Evolutionary conservation across 345 rosid genomes (phyloP).

Genomic region (Salix caprea): DNA sequence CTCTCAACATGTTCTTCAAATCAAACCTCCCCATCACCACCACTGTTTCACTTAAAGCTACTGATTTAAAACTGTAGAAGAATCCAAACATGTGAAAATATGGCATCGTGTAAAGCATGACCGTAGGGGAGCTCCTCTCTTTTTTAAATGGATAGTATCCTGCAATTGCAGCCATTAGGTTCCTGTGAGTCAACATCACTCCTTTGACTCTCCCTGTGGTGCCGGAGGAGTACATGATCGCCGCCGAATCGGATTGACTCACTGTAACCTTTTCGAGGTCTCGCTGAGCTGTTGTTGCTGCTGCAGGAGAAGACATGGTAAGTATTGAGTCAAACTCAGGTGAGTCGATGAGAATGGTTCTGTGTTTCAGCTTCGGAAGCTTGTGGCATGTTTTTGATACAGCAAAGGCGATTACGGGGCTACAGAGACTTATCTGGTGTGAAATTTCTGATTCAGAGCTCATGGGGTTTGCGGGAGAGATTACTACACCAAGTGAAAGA

Average conservation of each 20-base stretch:
- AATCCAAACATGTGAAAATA: constrained; percentile 29
- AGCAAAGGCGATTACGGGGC: constrained; percentile 12
- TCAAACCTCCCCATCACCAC: constrained; percentile 35
- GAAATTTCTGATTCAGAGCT: constrained; percentile 5
- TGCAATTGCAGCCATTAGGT: constrained; percentile 12
- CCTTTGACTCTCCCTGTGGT: constrained; percentile 39
- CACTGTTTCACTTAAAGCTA: constrained; percentile 22
- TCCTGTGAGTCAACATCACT: constrained; percentile 38
- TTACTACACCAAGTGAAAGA: constrained; percentile 1
- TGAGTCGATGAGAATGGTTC: constrained; percentile 1
- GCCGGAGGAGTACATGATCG: constrained; percentile 38
- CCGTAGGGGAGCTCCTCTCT: constrained; percentile 10
- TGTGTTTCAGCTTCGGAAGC: neutral
- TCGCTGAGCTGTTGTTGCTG: neutral
- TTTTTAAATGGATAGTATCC: neutral
- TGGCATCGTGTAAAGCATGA: constrained; percentile 24
- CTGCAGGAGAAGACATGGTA: neutral
- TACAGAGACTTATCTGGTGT: neutral
- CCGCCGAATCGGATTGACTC: constrained; percentile 29
- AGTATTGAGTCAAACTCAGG: neutral
- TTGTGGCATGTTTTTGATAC: neutral
- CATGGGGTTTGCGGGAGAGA: constrained; percentile 12
- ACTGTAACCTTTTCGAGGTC: neutral
- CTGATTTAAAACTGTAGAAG: constrained; percentile 16
- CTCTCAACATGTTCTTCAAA: constrained; percentile 23